Evolutionary conservation across 768 basidiomycete genomes (phyloP).

Genomic region (Mycena kentingensis): DNA sequence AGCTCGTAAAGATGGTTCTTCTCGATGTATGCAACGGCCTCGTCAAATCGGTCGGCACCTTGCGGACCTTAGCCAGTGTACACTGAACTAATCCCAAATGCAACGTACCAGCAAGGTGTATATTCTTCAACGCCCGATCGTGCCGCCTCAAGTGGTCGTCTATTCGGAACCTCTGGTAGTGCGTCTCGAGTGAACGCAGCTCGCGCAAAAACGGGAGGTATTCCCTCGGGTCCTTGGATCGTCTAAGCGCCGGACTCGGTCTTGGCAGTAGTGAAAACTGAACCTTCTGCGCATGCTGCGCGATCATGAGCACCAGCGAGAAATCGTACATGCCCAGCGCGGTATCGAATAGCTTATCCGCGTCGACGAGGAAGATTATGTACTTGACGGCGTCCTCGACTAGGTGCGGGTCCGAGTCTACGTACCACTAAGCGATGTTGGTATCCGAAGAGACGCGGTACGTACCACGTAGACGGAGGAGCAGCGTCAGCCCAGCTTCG

Average conservation of each 20-base stretch:
- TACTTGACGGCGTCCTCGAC: slow-evolving; percentile 98
- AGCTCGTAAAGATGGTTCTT: slow-evolving; percentile 71
- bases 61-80: slow-evolving; percentile 1
- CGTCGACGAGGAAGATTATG: slow-evolving; percentile 96
- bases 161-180: slow-evolving; percentile 87
- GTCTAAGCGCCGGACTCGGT: slow-evolving; percentile 8
- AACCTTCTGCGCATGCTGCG: slow-evolving; percentile 96
- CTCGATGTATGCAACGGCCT: slow-evolving; percentile 80
- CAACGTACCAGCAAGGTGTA: slow-evolving; percentile 67
- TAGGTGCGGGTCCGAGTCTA: slow-evolving; percentile 62
- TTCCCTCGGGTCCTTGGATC: slow-evolving; percentile 88
- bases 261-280: neutral
- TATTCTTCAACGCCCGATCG: slow-evolving; percentile 70
- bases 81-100: neutral
- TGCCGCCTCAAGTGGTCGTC: slow-evolving; percentile 88
- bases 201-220: slow-evolving; percentile 97
- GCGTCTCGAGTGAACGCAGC: slow-evolving; percentile 73
- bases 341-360: slow-evolving; percentile 86
- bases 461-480: slow-evolving; percentile 79
- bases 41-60: slow-evolving; percentile 75
- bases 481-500: slow-evolving; percentile 75
- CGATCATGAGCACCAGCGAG: slow-evolving; percentile 90
- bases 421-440: neutral
- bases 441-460: slow-evolving; percentile 23
- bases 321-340: slow-evolving; percentile 99